Base-by-base conservation (phyloP, 1,284 basidiomycete genomes). In the Tilletia horrida region DNA sequence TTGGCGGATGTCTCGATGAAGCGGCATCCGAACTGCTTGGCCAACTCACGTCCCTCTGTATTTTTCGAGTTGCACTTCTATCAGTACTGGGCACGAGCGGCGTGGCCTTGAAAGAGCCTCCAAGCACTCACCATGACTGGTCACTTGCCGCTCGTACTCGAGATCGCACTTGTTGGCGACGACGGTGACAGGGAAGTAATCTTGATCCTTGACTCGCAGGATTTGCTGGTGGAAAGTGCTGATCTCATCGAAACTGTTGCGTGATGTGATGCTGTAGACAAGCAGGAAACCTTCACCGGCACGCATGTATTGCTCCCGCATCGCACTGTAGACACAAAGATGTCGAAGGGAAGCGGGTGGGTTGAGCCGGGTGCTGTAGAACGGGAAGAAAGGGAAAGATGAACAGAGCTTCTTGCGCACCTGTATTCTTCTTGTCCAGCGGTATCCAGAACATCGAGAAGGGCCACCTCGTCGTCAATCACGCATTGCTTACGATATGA, bases 1-100 rank as follows among this genome's bases (percentile, higher is more conserved):
- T 99, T 99, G 65, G 96, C 96, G 25, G 95, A 97, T 1, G 96
- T 97, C 84, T 98, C 96, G 75, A 98, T 94, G 84, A 96, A 98
- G 78, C 90, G 91, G 85, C 94, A 97, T 63, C 90, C 91, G 82
- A 97, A 96, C 82, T 94, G 92, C 83, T 93, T 94, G 1, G 96
- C 95, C 68, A 98, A 87, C 78, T 96, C 93, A 68, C 92, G 91
- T 11, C 96, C 96, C 92, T 98, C 95, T 95, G 82, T 23, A 23
- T n/a, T n/a, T n/a, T n/a, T n/a, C n/a, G n/a, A n/a, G n/a, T n/a
- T n/a, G n/a, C n/a, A n/a, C n/a, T 2, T 23, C 8, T 40, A 11
- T 40, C 35, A 40, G 35, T 40, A 6, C 11, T 11, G 6, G 35
- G 11, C 11, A 4, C 35, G 35, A 40, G 6, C 11, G 35, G 6